Evolutionary conservation across 2,329 filamentous ascomycete species (phyloP).

Genomic region (Pseudonectria buxi): DNA sequence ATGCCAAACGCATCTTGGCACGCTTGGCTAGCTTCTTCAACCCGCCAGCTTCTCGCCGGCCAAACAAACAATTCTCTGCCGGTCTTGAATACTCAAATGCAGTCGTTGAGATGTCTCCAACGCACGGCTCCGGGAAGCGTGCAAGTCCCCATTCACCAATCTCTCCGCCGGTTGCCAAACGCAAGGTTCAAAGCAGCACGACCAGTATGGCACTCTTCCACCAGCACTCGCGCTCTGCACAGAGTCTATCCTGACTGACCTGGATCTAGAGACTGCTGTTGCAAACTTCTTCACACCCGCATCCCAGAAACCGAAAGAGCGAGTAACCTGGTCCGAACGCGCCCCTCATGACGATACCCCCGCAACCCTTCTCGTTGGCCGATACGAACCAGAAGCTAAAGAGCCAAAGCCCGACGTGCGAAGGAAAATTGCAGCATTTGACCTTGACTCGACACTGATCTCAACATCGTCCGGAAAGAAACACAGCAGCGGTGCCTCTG

Average conservation of each 20-base stretch:
- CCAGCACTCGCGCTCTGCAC: background rate
- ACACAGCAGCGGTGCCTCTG: constrained; percentile 61
- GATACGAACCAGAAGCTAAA: constrained; percentile 47
- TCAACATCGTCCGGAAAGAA: constrained; percentile 72
- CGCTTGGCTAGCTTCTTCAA: no score
- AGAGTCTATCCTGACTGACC: constrained; percentile 9
- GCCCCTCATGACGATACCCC: constrained; percentile 41
- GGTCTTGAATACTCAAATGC: background rate
- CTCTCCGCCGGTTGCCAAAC: constrained; percentile 48
- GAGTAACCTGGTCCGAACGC: constrained; percentile 64
- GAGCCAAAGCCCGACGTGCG: constrained; percentile 28
- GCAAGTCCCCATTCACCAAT: constrained; percentile 35
- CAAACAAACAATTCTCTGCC: background rate
- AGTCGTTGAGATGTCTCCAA: constrained; percentile 18
- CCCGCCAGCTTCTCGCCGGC: background rate
- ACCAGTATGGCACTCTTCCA: constrained; percentile 42
- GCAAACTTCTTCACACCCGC: constrained; percentile 81
- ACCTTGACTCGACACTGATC: constrained; percentile 84
- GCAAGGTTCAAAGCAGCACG: constrained; percentile 44
- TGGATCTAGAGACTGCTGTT: constrained; percentile 54
- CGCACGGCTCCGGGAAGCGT: constrained; percentile 24
- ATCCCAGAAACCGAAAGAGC: constrained; percentile 77
- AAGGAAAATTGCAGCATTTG: constrained; percentile 64
- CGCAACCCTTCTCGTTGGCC: constrained; percentile 66
- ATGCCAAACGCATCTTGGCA: no score